Base-by-base conservation (phyloP, 2,329 filamentous ascomycete species). In the Colletotrichum chlorophyti region DNA sequence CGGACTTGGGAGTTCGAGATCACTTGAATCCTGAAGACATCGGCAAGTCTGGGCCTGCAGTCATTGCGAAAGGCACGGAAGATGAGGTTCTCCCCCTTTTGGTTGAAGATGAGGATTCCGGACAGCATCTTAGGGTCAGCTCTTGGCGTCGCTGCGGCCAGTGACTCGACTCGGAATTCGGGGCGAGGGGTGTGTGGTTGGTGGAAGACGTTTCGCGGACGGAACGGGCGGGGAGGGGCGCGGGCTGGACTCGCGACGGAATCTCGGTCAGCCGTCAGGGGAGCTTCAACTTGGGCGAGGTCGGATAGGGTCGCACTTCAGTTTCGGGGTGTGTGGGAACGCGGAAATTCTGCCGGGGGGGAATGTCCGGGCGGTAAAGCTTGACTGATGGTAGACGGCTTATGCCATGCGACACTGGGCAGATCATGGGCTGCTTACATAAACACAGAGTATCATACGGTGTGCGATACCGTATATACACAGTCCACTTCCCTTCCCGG, bases 11-110 rank as follows among this genome's bases (percentile, higher is more conserved):
- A 89, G 74, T 99, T 99, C 68, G 93, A 97, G 74, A 99, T 98
- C 79, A 99, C 94, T 74, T 99, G 95, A 75, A 99, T 99, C 76
- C 95, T 93, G 79, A 99, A 99, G 79, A 99, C 94, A 73, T 99
- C 95, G 78, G 95, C 95, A 64, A 99, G 90, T 50, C 95, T 92
- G 53, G 95, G 95, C 55, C 96, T 92, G 79, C 95, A 98, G 79
- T 99, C 96, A 74, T 97, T 97, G 71, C 95, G 93, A 79, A 99
- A 99, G 69, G 95, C 93, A 72, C 95, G 92, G 81, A 99, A 97
- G 76, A 99, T 99, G 72, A 99, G 91, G 78, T 99, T 97, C 81
- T 99, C 95, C 79, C 95, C 95, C 79, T 99, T 99, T 76, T 99
- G 95, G 68, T 99, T 99, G 84, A 99, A 99, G 67, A 99, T 89